Evolutionary conservation across 345 rosid species (phyloP).

Genomic region (Lepidium didymum): DNA sequence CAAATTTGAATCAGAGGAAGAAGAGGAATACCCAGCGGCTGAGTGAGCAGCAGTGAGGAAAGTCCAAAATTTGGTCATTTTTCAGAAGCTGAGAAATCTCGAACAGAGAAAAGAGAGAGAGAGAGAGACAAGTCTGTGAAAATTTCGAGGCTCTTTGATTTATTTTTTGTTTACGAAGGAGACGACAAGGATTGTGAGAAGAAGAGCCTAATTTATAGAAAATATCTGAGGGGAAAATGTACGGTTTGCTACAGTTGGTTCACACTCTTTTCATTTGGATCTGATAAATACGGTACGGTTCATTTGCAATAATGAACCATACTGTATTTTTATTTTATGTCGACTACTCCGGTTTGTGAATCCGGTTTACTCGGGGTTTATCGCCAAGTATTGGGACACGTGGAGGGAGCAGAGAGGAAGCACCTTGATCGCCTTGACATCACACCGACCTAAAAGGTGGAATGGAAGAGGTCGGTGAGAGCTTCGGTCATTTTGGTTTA

Average conservation of each 20-base stretch:
- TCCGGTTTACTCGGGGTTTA: no score
- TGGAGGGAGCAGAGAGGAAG: no score
- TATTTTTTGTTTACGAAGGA: background rate
- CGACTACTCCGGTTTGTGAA: background rate
- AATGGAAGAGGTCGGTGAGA: no score
- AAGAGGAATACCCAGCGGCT: slow-evolving; percentile 45
- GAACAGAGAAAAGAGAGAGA: background rate
- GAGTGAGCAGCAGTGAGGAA: slow-evolving; percentile 48
- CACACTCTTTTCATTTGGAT: slow-evolving; percentile 10
- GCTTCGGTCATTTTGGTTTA: no score
- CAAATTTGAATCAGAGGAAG: background rate
- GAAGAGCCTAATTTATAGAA: slow-evolving; percentile 11
- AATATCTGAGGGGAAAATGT: background rate
- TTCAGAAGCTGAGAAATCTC: background rate
- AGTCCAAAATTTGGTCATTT: slow-evolving; percentile 39
- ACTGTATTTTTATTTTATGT: background rate
- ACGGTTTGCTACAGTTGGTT: slow-evolving; percentile 11
- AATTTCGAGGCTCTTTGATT: slow-evolving; percentile 5
- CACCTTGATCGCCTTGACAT: no score
- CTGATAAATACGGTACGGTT: background rate
- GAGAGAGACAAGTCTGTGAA: background rate
- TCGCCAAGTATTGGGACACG: no score
- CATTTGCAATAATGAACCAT: background rate
- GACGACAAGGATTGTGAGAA: background rate
- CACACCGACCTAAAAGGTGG: no score